These are phyloP conservation scores for Mytilinidion resinicola DNA, from an alignment of 495 filamentous ascomycete genomes.

Conservation along the genomic window DNA sequence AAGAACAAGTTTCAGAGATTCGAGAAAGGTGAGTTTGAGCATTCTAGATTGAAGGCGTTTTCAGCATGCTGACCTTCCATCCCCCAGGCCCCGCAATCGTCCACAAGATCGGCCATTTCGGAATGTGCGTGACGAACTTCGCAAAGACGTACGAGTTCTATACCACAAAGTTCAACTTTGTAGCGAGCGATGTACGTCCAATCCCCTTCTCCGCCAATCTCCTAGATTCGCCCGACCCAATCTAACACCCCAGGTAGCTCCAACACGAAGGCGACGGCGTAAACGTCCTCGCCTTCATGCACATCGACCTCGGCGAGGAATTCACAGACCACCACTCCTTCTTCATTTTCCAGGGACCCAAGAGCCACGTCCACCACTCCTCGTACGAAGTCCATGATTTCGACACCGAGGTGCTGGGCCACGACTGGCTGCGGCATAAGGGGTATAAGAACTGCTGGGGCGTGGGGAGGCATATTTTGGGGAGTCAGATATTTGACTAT, in stretches of 20 bases:
- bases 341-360: slow-evolving; percentile 52
- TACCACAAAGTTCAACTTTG: slow-evolving; percentile 60
- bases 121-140: slow-evolving; percentile 57
- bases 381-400: slow-evolving; percentile 73
- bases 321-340: slow-evolving; percentile 66
- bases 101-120: slow-evolving; percentile 71
- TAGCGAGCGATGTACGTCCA: slow-evolving; percentile 49
- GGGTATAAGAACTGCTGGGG: slow-evolving; percentile 67
- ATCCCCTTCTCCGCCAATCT: slow-evolving; percentile 22
- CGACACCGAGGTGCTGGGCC: slow-evolving; percentile 66
- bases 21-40: background rate
- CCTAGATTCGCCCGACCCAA: background rate
- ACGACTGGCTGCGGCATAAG: slow-evolving; percentile 60
- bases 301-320: slow-evolving; percentile 56
- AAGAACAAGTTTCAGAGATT: slow-evolving; percentile 20
- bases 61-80: background rate
- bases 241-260: background rate
- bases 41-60: background rate
- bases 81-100: slow-evolving; percentile 55
- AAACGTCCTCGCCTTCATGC: slow-evolving; percentile 56
- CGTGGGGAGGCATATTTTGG: slow-evolving; percentile 62
- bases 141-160: slow-evolving; percentile 56
- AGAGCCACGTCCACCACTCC: slow-evolving; percentile 64
- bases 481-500: slow-evolving; percentile 65
- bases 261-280: slow-evolving; percentile 28